Base-by-base conservation (phyloP, 352 stramenopile species). In the Thraustochytrium sp. region DNA sequence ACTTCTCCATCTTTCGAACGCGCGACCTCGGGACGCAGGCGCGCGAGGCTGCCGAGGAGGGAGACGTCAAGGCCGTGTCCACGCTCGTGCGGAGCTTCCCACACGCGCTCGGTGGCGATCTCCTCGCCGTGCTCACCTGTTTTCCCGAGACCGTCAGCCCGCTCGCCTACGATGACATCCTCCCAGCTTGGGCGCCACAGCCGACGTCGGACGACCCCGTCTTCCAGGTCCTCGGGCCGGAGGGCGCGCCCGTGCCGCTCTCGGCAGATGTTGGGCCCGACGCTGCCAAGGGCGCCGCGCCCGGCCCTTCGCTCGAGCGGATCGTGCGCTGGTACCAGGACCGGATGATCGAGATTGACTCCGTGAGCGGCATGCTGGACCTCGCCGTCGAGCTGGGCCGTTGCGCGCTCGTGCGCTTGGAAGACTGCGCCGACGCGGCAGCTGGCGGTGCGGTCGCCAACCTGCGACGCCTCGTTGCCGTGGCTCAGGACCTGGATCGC, bases 1-100 rank as follows among this genome's bases (percentile, higher is more conserved):
- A 77, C 1, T 77, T 77, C 42, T 55, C 65, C 40, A 62, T 55
- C 40, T 77, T 77, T 75, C 65, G 65, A 13, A 77, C 65, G 9
- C 16, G 34, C 2, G 65, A 77, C 31, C 40, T 62, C 31, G 23
- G 8, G 29, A 23, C n/a, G 23, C 31, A 46, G 40, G 65, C 65
- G 8, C 42, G 26, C 26, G 65, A 77, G 23, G 42, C 49, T 21
- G 65, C 65, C 18, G 65, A 55, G 26, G 42, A 55, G 8, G 36
- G 36, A 13, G 31, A 77, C 8, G 23, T 72, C 40, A 34, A 26
- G 13, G 46, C 42, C 21, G 42, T 77, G 13, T n/a, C 68, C 8
- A 34, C 29, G 8, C 23, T 62, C 16, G 13, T 1, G 18, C 23
- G 23, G 65, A n/a, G 23, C 13, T 77, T 38, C 37, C 65, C 65